Evolutionary conservation across 306 rosid genomes (phyloP).

Genomic region (Trifolium repens): DNA sequence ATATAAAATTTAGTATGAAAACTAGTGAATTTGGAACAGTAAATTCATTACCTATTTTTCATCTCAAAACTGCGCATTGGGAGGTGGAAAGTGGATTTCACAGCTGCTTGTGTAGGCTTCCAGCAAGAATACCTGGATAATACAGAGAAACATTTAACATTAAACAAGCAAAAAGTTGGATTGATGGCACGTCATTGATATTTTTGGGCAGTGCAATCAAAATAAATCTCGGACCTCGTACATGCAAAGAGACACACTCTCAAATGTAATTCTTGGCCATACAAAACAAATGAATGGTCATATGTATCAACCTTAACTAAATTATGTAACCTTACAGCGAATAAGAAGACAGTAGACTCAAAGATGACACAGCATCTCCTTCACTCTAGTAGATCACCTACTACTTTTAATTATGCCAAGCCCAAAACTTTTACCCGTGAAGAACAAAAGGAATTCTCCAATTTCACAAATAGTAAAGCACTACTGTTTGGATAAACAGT

Average conservation of each 20-base stretch:
- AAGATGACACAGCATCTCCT: neutral
- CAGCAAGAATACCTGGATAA: conserved; percentile 59
- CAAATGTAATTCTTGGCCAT: neutral
- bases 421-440: neutral
- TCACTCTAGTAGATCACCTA: neutral
- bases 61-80: conserved; percentile 94
- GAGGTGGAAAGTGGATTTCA: conserved; percentile 70
- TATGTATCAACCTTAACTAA: neutral
- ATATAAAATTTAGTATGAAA: conserved; percentile 10
- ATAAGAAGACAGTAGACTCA: neutral
- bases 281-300: neutral
- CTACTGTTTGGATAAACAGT: too few species aligned
- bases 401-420: conserved; percentile 20
- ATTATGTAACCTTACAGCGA: neutral
- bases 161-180: conserved; percentile 24
- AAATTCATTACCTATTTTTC: conserved; percentile 65
- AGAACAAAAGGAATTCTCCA: neutral
- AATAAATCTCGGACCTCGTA: neutral
- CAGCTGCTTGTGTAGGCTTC: conserved; percentile 71
- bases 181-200: neutral
- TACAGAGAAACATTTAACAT: conserved; percentile 9
- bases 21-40: conserved; percentile 7
- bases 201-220: neutral
- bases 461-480: neutral
- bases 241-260: neutral